Evolutionary conservation across 2,329 filamentous ascomycete genomes (phyloP).

Genomic region (Claviceps digitariae): DNA sequence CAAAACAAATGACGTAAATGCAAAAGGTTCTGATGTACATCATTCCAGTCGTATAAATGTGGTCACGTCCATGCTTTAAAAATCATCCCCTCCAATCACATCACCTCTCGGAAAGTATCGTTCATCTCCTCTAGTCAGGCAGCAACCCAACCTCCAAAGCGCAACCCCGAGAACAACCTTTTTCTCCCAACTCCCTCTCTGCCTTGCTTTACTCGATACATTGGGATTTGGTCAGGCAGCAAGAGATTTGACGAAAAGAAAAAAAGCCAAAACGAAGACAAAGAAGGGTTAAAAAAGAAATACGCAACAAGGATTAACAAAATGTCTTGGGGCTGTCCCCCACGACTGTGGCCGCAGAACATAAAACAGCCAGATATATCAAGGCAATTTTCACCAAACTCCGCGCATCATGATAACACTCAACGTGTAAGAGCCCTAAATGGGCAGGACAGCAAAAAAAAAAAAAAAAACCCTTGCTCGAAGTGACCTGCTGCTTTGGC

Average conservation of each 20-base stretch:
- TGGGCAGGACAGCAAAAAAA: no score
- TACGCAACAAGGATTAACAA: background rate
- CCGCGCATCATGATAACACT: background rate
- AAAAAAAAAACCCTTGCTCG: background rate
- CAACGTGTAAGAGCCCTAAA: background rate
- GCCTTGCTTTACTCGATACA: no score
- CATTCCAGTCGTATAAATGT: slow-evolving; percentile 13
- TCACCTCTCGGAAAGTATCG: background rate
- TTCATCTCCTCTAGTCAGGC: background rate
- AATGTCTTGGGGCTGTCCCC: background rate
- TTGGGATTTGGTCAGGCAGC: background rate
- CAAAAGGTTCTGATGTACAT: slow-evolving; percentile 12
- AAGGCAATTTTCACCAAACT: background rate
- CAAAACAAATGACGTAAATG: background rate
- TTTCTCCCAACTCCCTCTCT: background rate
- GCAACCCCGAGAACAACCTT: background rate
- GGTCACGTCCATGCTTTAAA: background rate
- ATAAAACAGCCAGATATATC: background rate
- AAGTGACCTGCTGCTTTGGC: background rate
- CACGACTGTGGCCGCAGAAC: background rate
- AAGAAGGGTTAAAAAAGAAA: background rate
- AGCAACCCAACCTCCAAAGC: background rate
- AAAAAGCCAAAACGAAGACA: background rate
- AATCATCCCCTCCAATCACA: background rate
- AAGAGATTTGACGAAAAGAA: background rate